phyloP scores from a whole-genome alignment of 164 flowering plant species.

The Chimonanthus salicifolius region DNA sequence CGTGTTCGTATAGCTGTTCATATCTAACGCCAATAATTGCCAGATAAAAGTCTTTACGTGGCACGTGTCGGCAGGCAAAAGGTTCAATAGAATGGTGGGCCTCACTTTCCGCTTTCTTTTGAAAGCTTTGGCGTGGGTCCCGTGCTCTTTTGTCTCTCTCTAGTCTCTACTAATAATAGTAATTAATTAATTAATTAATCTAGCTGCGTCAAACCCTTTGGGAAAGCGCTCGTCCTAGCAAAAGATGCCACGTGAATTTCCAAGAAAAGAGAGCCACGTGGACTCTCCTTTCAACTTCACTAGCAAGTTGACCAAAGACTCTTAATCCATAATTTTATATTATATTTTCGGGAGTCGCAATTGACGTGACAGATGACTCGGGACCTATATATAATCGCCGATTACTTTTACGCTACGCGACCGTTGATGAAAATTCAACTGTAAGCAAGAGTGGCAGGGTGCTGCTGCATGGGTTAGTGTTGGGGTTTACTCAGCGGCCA shows the following conservation, averaged over 20 bases:
- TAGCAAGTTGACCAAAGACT: no score
- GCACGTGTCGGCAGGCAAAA: constrained; percentile 19
- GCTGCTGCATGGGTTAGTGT: no score
- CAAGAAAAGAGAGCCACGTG: background rate
- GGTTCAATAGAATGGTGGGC: constrained; percentile 11
- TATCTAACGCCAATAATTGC: background rate
- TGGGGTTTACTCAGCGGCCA: no score
- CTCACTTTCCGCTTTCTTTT: constrained; percentile 19
- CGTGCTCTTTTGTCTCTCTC: constrained; percentile 21
- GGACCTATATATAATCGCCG: no score
- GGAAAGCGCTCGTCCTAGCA: constrained; percentile 12
- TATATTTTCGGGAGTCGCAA: no score
- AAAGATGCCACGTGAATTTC: constrained; percentile 21
- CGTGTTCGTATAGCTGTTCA: background rate
- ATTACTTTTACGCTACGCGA: no score
- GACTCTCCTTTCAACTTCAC: background rate
- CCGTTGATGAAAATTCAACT: no score
- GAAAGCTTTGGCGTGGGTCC: constrained; percentile 29
- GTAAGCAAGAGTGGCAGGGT: no score
- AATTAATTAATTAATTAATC: background rate
- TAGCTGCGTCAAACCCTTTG: constrained; percentile 11
- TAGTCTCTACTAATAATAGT: background rate
- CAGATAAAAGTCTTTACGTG: background rate
- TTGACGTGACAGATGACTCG: no score
- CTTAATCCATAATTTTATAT: no score